Evolutionary conservation across 1,139 yeast species (phyloP), one percentile per base, ranked within the genome.

Genomic region (Blastobotrys petasosporus): DNA sequence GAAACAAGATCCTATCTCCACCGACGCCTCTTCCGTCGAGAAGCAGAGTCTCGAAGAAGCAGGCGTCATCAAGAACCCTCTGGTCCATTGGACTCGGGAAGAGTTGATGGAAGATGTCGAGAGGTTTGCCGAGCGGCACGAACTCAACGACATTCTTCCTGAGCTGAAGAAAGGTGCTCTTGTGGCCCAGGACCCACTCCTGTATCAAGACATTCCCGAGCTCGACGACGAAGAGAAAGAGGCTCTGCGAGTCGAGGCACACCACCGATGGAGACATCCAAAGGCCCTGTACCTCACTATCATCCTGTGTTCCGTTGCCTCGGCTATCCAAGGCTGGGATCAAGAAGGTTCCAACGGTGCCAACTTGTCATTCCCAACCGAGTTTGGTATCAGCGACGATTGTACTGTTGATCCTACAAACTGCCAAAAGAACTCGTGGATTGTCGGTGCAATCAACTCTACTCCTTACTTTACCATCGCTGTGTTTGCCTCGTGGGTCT

Each of bases 261-360:
- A 76, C 41, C 82, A 83, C 48, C 77, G 80, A 37, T 82, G 86
- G 85, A 70, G 70, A 47, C 70, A 81, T 37, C 90, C 94, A 0
- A 51, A 55, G 25, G 74, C 76, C 49, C 70, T 86, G 57, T 65
- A 79, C 54, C 75, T 71, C 51, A 80, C 85, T 47, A 77, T 84
- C 46, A 74, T 84, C n/a, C 76, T 85, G 58, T 82, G 88, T 38
- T 83, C 94, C 3, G 76, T 85, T 77, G 87, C 92, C 44, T 95
- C 95, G 16, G 86, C 88, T 9, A 88, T 87, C 35, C 94, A 85
- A 64, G 95, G 95, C 59, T 85, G 86, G 86, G 95, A 86, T 65
- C 94, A 86, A 63, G 75, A 92, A 1, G 95, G 86, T 25, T 76
- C 84, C 50, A 85, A 85, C 58, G 95, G 95, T 54, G 95, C 95